These are phyloP conservation scores for Hypseocharis bilobata DNA, from an alignment of 441 rosid genomes.

Conservation along the genomic window DNA sequence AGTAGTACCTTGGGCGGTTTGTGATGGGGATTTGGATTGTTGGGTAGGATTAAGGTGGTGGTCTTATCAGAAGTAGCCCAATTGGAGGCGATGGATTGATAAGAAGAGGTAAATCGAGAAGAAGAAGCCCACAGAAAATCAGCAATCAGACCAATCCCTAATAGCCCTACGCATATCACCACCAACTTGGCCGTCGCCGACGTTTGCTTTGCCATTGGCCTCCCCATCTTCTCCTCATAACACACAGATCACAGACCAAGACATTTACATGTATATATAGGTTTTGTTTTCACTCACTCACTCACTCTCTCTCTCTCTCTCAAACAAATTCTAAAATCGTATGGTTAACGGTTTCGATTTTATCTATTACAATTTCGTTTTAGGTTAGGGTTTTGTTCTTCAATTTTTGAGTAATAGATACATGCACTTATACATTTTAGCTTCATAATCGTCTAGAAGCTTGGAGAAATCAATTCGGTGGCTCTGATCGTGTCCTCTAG, in stretches of 20 bases:
- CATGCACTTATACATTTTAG: no score
- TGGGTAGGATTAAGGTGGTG: conserved; percentile 20
- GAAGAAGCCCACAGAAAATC: conserved; percentile 78
- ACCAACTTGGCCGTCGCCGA: conserved; percentile 38
- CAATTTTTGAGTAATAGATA: no score
- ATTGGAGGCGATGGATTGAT: conserved; percentile 30
- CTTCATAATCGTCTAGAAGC: no score
- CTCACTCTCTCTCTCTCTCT: no score
- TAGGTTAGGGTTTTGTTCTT: no score
- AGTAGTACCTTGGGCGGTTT: conserved; percentile 19
- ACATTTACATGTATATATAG: no score
- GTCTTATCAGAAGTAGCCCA: conserved; percentile 24
- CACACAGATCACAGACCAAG: not conserved
- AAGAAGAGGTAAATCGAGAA: conserved; percentile 38
- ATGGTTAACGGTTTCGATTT: no score
- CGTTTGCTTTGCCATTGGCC: conserved; percentile 43
- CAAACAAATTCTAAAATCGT: no score
- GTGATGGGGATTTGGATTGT: conserved; percentile 14
- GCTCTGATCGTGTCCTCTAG: no score
- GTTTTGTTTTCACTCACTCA: no score
- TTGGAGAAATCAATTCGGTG: no score
- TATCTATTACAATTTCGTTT: no score
- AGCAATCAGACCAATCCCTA: conserved; percentile 53
- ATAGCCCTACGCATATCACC: conserved; percentile 34
- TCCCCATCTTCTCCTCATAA: conserved; percentile 36